Evolutionary conservation across 371 early-diverging fungal species (phyloP).

Genomic region (Circinella umbellata): DNA sequence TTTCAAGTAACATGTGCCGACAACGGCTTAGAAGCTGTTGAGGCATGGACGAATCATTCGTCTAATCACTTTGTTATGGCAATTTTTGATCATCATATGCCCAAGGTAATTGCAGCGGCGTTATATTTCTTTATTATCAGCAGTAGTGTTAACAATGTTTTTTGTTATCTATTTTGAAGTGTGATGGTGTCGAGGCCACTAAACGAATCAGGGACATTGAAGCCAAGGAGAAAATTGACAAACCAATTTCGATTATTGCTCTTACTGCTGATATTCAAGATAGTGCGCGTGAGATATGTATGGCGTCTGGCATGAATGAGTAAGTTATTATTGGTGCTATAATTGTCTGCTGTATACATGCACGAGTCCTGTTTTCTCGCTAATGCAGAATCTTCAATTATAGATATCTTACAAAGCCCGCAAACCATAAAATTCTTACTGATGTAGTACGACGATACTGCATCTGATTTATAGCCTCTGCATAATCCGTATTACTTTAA

Average conservation of each 20-base stretch:
- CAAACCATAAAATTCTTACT: constrained; percentile 46
- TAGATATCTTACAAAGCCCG: constrained; percentile 44
- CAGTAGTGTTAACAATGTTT: no score
- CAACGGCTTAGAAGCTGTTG: constrained; percentile 49
- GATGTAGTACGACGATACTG: constrained; percentile 35
- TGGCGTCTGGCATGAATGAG: constrained; percentile 20
- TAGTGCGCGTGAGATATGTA: constrained; percentile 17
- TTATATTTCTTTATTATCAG: no score
- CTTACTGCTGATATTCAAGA: constrained; percentile 23
- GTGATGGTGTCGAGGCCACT: constrained; percentile 54
- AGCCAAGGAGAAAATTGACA: constrained; percentile 10
- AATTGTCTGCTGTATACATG: neutral
- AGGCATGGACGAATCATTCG: constrained; percentile 39
- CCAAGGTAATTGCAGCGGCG: constrained; percentile 24
- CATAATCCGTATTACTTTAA: no score
- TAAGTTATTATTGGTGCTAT: constrained; percentile 22
- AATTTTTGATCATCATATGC: constrained; percentile 58
- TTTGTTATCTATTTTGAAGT: constrained; percentile 15
- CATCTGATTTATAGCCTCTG: neutral
- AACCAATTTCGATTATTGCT: constrained; percentile 25
- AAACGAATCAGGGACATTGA: constrained; percentile 43
- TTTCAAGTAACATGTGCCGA: constrained; percentile 51
- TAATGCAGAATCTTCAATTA: neutral
- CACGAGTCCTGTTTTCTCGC: no score
- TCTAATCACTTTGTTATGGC: constrained; percentile 38